These are phyloP conservation scores for Hypoxylon sp. DNA, from an alignment of 2,329 filamentous ascomycete species.

Conservation along the genomic window DNA sequence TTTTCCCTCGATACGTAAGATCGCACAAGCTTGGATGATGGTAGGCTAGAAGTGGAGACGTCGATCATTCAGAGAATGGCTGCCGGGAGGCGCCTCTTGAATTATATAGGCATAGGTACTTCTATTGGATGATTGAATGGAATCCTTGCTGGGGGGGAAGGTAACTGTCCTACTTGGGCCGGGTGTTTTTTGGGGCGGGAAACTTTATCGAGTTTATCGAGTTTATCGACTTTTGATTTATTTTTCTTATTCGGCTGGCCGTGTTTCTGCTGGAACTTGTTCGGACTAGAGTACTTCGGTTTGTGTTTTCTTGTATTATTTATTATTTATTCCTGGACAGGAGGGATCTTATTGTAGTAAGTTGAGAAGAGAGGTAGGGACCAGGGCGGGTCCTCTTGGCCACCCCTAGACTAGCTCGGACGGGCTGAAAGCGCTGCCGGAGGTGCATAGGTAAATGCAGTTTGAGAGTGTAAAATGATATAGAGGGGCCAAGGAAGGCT, in stretches of 20 bases:
- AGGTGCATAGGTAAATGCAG: slow-evolving; percentile 39
- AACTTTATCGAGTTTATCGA: not conserved
- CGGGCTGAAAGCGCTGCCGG: slow-evolving; percentile 50
- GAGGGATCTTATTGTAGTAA: slow-evolving; percentile 43
- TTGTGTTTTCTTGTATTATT: slow-evolving; percentile 23
- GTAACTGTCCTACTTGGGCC: slow-evolving; percentile 42
- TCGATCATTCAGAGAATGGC: slow-evolving; percentile 52
- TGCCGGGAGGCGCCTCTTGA: slow-evolving; percentile 55
- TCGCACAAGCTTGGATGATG: slow-evolving; percentile 47
- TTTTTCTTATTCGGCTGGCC: slow-evolving; percentile 19
- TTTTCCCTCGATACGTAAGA: slow-evolving; percentile 45
- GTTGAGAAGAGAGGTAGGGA: slow-evolving; percentile 47
- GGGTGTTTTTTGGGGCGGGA: slow-evolving; percentile 28
- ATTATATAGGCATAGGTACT: slow-evolving; percentile 47
- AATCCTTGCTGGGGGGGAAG: slow-evolving; percentile 41
- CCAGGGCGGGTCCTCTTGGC: slow-evolving; percentile 48
- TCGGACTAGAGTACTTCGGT: slow-evolving; percentile 10
- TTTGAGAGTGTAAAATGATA: slow-evolving; percentile 28
- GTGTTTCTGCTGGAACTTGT: slow-evolving; percentile 31
- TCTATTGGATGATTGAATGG: slow-evolving; percentile 49
- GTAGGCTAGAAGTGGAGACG: slow-evolving; percentile 53
- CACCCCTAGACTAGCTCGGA: slow-evolving; percentile 48
- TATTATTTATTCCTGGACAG: slow-evolving; percentile 43
- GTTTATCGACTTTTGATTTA: slow-evolving; percentile 28
- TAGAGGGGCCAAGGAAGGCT: slow-evolving; percentile 26